Percentiles rank a stretch among this genome's conserved stretches.
These are phyloP conservation scores for Tolypocladium sp. DNA, from an alignment of 2,329 filamentous ascomycete species.

Conservation along the genomic window DNA sequence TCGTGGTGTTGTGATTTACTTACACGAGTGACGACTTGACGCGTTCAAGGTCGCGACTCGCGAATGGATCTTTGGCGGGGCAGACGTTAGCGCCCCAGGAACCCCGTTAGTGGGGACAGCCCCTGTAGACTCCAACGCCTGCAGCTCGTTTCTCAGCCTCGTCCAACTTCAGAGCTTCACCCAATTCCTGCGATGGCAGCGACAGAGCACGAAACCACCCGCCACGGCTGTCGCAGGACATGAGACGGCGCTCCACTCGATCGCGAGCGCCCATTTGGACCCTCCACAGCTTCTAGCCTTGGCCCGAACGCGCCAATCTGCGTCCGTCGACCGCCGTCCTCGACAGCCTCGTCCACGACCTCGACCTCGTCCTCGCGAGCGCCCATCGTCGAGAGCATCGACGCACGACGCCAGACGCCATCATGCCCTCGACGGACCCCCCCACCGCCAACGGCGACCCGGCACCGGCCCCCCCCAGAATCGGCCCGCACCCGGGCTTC, in stretches of 20 bases:
- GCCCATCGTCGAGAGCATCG: background rate
- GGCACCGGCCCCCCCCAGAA: background rate
- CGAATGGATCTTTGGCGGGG: background rate
- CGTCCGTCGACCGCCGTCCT: background rate
- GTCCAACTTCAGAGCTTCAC: background rate
- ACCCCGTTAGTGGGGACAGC: background rate
- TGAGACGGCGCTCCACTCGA: background rate
- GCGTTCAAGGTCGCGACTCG: too few species aligned
- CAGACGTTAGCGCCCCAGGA: background rate
- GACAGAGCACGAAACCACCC: background rate
- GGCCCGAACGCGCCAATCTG: background rate
- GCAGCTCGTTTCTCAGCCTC: background rate
- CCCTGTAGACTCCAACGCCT: background rate
- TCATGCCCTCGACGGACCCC: background rate
- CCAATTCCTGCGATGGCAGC: background rate
- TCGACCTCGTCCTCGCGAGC: background rate
- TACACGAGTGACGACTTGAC: background rate
- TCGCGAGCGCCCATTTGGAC: background rate
- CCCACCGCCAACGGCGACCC: conserved; percentile 6
- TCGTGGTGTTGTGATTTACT: too few species aligned
- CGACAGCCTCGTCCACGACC: background rate
- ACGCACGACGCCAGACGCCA: background rate
- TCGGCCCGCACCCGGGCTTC: conserved; percentile 37
- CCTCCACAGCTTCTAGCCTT: background rate
- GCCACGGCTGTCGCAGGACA: background rate